Conservation (phyloP, 1,139 yeast species). For the Blastobotrys arbuscula region DNA sequence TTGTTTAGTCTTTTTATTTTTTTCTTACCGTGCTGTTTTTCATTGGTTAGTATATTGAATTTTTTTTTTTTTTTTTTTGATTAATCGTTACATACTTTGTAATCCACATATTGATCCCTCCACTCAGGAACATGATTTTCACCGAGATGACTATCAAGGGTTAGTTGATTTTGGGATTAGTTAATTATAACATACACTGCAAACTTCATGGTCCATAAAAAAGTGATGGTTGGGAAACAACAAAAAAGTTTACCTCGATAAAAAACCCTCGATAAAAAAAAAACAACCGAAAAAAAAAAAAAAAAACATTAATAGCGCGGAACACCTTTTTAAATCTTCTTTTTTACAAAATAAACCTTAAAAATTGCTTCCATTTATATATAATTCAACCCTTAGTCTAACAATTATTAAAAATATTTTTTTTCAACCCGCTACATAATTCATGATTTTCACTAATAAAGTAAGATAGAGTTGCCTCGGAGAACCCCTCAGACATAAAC, state of each 20-base stretch:
- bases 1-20: background rate
- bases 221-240: background rate
- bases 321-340: too few relatives aligned
- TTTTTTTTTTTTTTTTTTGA: background rate
- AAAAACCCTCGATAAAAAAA: too few relatives aligned
- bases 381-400: too few relatives aligned
- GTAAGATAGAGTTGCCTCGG: conserved; percentile 48
- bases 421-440: conserved; percentile 54
- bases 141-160: conserved; percentile 26
- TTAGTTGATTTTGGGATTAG: conserved; percentile 3
- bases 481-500: conserved; percentile 43
- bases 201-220: conserved; percentile 29
- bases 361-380: too few relatives aligned
- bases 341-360: too few relatives aligned
- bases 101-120: conserved; percentile 75
- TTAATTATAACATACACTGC: conserved; percentile 26
- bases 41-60: background rate
- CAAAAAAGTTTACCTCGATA: background rate
- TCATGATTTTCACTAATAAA: conserved; percentile 70
- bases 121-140: conserved; percentile 71
- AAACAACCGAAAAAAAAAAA: background rate
- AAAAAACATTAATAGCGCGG: background rate
- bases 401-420: too few relatives aligned
- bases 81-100: conserved; percentile 25
- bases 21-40: background rate